phyloP scores from a whole-genome alignment of 345 rosid genomes.

The Stellera chamaejasme region DNA sequence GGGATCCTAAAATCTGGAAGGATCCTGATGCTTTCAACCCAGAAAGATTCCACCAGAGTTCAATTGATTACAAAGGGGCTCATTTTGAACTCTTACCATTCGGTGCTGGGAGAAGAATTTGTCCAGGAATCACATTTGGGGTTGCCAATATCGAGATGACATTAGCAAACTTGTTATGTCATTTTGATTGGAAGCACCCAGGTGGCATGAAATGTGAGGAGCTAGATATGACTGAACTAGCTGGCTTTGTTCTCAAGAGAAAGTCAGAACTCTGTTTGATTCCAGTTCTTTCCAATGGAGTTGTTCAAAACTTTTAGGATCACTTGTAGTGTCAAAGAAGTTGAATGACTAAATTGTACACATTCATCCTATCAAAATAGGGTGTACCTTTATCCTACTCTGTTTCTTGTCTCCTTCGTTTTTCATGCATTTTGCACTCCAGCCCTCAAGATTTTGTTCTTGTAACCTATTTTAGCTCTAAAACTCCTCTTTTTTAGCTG shows the following conservation, averaged over 20 bases:
- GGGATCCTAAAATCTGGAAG: constrained; percentile 13
- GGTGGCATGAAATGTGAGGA: constrained; percentile 2
- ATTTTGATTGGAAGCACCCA: constrained; percentile 18
- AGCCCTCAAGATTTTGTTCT: too few species aligned
- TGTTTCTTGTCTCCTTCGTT: too few species aligned
- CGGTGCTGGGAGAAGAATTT: constrained; percentile 21
- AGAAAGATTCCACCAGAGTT: constrained; percentile 13
- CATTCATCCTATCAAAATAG: too few species aligned
- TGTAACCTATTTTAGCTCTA: too few species aligned
- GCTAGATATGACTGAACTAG: constrained; percentile 7
- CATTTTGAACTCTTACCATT: constrained; percentile 17
- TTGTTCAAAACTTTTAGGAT: too few species aligned
- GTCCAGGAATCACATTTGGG: constrained; percentile 20
- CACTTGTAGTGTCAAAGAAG: too few species aligned
- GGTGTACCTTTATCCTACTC: too few species aligned
- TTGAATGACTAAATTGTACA: too few species aligned
- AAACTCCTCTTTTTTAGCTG: too few species aligned
- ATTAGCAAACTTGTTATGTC: constrained; percentile 19
- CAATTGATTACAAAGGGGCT: constrained; percentile 14
- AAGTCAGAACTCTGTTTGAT: constrained; percentile 4
- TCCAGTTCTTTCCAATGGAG: not conserved
- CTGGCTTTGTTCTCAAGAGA: not conserved
- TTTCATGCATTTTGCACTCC: too few species aligned
- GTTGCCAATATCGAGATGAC: constrained; percentile 4
- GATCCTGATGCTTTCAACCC: constrained; percentile 19